phyloP scores from a whole-genome alignment of 164 flowering plant species.

The Pachysandra terminalis region DNA sequence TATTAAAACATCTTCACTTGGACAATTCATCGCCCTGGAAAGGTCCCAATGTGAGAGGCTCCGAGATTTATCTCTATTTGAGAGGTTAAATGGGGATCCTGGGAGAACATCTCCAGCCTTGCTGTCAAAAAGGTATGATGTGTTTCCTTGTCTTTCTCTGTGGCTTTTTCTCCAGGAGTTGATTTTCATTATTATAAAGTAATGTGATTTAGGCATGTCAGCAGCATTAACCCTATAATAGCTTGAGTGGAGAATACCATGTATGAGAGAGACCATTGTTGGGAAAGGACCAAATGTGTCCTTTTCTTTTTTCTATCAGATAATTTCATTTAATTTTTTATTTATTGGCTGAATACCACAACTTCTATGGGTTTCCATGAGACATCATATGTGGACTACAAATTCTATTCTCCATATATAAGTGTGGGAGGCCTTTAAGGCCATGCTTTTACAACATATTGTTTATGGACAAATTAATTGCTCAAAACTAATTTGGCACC shows the following conservation, averaged over 20 bases:
- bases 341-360: too few species aligned
- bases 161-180: background rate
- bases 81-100: conserved; percentile 76
- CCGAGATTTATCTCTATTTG: conserved; percentile 74
- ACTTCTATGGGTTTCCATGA: too few species aligned
- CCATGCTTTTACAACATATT: too few species aligned
- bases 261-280: background rate
- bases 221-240: background rate
- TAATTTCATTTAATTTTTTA: too few species aligned
- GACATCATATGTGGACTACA: too few species aligned
- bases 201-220: too few species aligned
- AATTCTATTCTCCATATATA: too few species aligned
- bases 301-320: too few species aligned
- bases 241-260: background rate
- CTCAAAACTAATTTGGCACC: too few species aligned
- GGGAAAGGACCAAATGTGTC: too few species aligned
- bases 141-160: background rate
- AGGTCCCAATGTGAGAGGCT: conserved; percentile 74
- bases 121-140: conserved; percentile 79
- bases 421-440: too few species aligned
- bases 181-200: background rate
- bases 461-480: too few species aligned
- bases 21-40: conserved; percentile 45
- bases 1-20: background rate
- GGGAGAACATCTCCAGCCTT: conserved; percentile 53